Conservation (phyloP, 306 rosid species). For the Abrus precatorius region DNA sequence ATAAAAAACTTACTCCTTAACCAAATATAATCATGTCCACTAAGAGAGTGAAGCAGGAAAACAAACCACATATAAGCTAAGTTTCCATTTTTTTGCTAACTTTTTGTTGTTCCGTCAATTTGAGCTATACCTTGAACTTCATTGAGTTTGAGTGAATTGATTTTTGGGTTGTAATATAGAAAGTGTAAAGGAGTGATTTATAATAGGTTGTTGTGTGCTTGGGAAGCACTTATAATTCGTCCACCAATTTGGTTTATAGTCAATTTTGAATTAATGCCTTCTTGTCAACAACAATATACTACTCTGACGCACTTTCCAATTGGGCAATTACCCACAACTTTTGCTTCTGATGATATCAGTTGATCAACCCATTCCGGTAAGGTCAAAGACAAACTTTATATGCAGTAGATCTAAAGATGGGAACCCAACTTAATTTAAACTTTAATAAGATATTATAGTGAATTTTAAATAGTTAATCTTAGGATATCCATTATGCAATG, state of each 20-base stretch:
- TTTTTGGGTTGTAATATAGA: background rate
- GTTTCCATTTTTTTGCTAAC: background rate
- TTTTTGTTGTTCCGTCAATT: background rate
- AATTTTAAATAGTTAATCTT: background rate
- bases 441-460: background rate
- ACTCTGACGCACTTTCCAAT: conserved; percentile 4
- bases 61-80: background rate
- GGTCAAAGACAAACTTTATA: conserved; percentile 1
- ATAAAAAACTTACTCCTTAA: too few relatives aligned
- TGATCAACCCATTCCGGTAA: background rate
- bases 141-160: conserved; percentile 8
- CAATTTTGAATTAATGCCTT: conserved; percentile 34
- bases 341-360: background rate
- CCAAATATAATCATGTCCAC: background rate
- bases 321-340: background rate
- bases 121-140: background rate
- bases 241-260: conserved; percentile 22
- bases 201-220: conserved; percentile 28
- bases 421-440: background rate
- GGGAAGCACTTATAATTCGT: conserved; percentile 35
- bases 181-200: conserved; percentile 3
- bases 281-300: background rate
- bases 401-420: background rate
- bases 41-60: background rate
- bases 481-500: background rate